These are phyloP conservation scores for Aspergillus ostianus DNA, from an alignment of 495 filamentous ascomycete species.

Conservation along the genomic window DNA sequence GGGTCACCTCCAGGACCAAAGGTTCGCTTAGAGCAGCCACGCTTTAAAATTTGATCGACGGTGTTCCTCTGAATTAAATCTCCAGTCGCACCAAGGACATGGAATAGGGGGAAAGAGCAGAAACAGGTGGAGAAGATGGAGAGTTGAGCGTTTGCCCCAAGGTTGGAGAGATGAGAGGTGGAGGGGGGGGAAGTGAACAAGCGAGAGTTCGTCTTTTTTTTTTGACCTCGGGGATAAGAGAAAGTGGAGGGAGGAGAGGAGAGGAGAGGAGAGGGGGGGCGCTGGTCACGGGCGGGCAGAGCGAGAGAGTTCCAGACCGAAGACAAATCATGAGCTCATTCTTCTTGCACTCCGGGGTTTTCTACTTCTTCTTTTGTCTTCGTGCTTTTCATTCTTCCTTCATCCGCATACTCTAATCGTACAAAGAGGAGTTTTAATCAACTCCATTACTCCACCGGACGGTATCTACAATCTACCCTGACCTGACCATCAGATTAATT, in stretches of 20 bases:
- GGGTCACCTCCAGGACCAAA: conserved; percentile 30
- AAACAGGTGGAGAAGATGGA: conserved; percentile 14
- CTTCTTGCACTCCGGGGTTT: background rate
- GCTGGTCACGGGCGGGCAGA: conserved; percentile 10
- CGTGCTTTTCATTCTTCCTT: background rate
- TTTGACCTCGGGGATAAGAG: conserved; percentile 1
- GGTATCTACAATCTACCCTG: too few species aligned
- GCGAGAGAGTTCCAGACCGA: conserved; percentile 11
- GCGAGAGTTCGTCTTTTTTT: background rate
- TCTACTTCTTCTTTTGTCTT: conserved; percentile 1
- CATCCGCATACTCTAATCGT: too few species aligned
- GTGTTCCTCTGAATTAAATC: background rate
- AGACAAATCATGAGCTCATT: conserved; percentile 14
- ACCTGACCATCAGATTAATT: too few species aligned
- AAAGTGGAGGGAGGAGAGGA: conserved; percentile 12
- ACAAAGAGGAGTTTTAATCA: too few species aligned
- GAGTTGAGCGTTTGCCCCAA: conserved; percentile 1
- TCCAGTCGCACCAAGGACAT: background rate
- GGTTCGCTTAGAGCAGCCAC: conserved; percentile 19
- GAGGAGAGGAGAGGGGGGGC: conserved; percentile 10
- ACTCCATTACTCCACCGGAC: too few species aligned
- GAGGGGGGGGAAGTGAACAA: background rate
- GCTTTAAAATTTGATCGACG: conserved; percentile 6
- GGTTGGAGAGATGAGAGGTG: background rate
- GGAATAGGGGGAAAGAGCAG: conserved; percentile 10